Evolutionary conservation across 805 yeast genomes (phyloP).

Genomic region (Candida hungchunana): DNA sequence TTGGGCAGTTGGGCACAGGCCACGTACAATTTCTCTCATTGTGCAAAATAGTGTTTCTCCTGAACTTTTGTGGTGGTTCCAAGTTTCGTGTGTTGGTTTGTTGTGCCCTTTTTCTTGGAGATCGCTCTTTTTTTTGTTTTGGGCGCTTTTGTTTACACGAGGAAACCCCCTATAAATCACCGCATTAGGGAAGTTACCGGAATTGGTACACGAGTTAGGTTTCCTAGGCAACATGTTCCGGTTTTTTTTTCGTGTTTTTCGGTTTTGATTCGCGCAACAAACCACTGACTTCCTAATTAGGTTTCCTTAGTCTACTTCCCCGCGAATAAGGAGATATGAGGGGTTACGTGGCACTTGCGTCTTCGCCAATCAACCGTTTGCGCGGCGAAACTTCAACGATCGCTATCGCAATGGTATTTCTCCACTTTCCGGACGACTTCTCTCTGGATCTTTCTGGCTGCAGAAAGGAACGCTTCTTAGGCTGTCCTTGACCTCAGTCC

Average conservation of each 20-base stretch:
- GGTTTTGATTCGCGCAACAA: too few species aligned
- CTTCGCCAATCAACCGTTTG: too few species aligned
- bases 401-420: neutral
- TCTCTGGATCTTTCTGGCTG: too few species aligned
- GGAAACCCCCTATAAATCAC: neutral
- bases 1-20: neutral
- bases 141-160: constrained; percentile 17
- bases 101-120: constrained; percentile 12
- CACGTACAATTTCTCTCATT: constrained; percentile 25
- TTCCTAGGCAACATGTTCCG: constrained; percentile 9
- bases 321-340: too few species aligned
- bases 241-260: too few species aligned
- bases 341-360: too few species aligned
- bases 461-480: too few species aligned
- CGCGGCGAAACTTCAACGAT: neutral
- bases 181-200: constrained; percentile 2
- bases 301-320: too few species aligned
- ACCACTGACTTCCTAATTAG: too few species aligned
- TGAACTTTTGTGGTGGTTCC: constrained; percentile 1
- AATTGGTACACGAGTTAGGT: constrained; percentile 5
- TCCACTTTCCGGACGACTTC: too few species aligned
- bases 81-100: constrained; percentile 5
- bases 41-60: constrained; percentile 5
- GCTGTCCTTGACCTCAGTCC: too few species aligned
- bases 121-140: constrained; percentile 10